Percentiles rank a stretch among this genome's conserved stretches.
Conservation (phyloP, 805 yeast genomes). For the Candida rishiriensis region DNA sequence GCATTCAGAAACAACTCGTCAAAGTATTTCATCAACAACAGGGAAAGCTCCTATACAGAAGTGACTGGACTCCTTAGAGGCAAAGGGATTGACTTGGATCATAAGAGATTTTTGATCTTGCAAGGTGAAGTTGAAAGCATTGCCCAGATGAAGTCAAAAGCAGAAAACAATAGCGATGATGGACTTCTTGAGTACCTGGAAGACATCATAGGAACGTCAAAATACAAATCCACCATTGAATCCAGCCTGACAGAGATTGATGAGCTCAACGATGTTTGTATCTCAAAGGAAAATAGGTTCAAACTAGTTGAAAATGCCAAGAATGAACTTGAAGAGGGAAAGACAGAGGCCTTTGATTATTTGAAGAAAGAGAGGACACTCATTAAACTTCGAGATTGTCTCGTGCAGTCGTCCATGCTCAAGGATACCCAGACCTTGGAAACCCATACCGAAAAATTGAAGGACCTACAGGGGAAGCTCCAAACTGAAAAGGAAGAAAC, state of each 20-base stretch:
- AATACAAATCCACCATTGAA: constrained; percentile 75
- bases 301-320: constrained; percentile 78
- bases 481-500: constrained; percentile 40
- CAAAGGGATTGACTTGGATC: constrained; percentile 91
- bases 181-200: constrained; percentile 92
- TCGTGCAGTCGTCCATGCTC: constrained; percentile 48
- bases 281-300: constrained; percentile 76
- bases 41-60: constrained; percentile 65
- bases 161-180: constrained; percentile 87
- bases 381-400: constrained; percentile 46
- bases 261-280: constrained; percentile 70
- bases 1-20: constrained; percentile 77
- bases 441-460: constrained; percentile 33
- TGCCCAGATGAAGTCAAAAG: constrained; percentile 98
- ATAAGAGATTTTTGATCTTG: constrained; percentile 86
- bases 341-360: constrained; percentile 64
- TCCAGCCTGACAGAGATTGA: constrained; percentile 57
- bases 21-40: constrained; percentile 69
- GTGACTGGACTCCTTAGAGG: constrained; percentile 71
- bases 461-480: constrained; percentile 37
- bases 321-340: constrained; percentile 50
- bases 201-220: constrained; percentile 93
- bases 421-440: constrained; percentile 38
- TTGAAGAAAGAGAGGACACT: constrained; percentile 61
- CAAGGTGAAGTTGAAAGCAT: constrained; percentile 99